A percentile compares a stretch with the other conserved stretches of the same genome.
phyloP scores from a whole-genome alignment of 305 asterid species.

The Fraxinus velutina region DNA sequence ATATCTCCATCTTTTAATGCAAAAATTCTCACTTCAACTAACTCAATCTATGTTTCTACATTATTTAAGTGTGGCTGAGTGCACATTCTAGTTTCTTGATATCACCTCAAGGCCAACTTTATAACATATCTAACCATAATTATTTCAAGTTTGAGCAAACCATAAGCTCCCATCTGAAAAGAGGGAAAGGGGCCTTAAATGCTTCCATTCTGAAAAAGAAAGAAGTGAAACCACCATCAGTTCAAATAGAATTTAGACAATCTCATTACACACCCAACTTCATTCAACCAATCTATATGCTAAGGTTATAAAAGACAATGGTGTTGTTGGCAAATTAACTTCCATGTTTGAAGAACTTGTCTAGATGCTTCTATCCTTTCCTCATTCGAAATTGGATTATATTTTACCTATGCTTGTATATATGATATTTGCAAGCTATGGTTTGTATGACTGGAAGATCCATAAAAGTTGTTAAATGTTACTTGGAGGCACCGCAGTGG shows the following conservation, averaged over 20 bases:
- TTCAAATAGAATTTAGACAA: neutral
- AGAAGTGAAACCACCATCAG: neutral
- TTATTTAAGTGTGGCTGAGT: neutral
- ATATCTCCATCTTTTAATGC: neutral
- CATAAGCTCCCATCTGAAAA: neutral
- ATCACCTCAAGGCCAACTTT: neutral
- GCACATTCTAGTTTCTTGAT: neutral
- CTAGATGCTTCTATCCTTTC: neutral
- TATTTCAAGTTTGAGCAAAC: neutral
- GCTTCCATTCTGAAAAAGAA: neutral
- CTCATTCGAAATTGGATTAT: neutral
- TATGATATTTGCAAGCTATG: neutral
- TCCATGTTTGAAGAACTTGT: neutral
- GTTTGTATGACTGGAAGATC: neutral
- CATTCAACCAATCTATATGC: neutral
- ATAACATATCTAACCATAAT: neutral
- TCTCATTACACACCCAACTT: neutral
- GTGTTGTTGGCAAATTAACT: neutral
- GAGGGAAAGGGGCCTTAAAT: neutral
- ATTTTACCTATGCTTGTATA: neutral
- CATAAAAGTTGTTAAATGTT: neutral
- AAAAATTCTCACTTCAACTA: neutral
- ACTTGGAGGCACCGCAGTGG: neutral
- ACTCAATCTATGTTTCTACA: neutral
- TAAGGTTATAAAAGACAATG: neutral